These are phyloP conservation scores for Hirsutella rhossiliensis DNA, from an alignment of 2,329 filamentous ascomycete species.

Conservation along the genomic window DNA sequence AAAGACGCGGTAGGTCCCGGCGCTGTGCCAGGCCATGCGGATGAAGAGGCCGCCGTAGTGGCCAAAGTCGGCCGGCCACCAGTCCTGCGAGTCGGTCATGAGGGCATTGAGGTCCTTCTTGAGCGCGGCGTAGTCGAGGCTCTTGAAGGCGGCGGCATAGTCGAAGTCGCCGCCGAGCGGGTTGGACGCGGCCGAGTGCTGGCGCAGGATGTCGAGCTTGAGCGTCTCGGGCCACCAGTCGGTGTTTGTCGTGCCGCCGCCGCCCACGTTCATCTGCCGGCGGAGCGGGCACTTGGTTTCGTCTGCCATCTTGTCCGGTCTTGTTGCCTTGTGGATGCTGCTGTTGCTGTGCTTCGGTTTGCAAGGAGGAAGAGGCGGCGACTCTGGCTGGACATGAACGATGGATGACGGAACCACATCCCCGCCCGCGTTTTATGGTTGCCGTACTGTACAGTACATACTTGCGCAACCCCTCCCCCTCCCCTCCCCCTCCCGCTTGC, in stretches of 20 bases:
- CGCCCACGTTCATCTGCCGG: slow-evolving; percentile 29
- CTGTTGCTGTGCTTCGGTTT: neutral
- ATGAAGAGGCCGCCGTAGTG: slow-evolving; percentile 74
- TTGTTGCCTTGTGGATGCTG: neutral
- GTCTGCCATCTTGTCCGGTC: slow-evolving; percentile 9
- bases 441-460: too few species aligned
- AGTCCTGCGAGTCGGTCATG: slow-evolving; percentile 70
- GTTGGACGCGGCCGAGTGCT: slow-evolving; percentile 52
- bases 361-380: neutral
- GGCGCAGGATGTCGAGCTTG: slow-evolving; percentile 60
- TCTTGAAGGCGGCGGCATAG: slow-evolving; percentile 62
- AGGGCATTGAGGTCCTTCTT: slow-evolving; percentile 62
- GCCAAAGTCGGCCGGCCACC: slow-evolving; percentile 73
- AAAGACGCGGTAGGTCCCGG: slow-evolving; percentile 64
- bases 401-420: neutral
- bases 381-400: neutral
- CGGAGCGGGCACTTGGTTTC: slow-evolving; percentile 19
- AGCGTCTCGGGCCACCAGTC: slow-evolving; percentile 68
- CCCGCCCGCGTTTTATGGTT: slow-evolving; percentile 1
- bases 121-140: slow-evolving; percentile 43
- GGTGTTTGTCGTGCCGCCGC: slow-evolving; percentile 53
- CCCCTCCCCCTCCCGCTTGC: neutral
- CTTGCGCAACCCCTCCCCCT: too few species aligned
- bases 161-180: slow-evolving; percentile 56
- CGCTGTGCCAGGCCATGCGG: slow-evolving; percentile 71